These are phyloP conservation scores for Pelargonium cotyledonis DNA, from an alignment of 441 rosid species.

Conservation along the genomic window DNA sequence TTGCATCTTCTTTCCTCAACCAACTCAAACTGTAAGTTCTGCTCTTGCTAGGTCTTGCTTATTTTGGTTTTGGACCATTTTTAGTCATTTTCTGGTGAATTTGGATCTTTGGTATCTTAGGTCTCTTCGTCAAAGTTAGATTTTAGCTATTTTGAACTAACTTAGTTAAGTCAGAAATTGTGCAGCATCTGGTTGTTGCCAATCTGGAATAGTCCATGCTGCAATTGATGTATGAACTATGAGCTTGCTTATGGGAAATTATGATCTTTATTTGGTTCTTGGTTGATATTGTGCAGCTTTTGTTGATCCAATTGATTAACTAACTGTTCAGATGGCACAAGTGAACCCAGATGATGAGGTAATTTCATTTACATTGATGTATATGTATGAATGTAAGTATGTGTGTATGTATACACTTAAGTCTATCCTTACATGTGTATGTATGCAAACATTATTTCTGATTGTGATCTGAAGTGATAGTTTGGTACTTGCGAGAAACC, in stretches of 20 bases:
- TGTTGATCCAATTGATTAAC: neutral
- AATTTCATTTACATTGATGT: neutral
- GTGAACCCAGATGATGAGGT: conserved; percentile 1
- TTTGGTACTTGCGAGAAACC: no score
- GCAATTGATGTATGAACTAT: no score
- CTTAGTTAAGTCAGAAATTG: neutral
- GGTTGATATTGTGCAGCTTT: neutral
- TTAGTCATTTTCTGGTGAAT: neutral
- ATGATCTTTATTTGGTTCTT: neutral
- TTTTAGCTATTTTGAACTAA: neutral
- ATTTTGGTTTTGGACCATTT: neutral
- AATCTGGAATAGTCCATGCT: no score
- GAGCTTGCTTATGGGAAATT: neutral
- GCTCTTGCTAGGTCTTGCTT: neutral
- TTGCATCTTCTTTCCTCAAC: neutral
- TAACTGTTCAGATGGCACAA: neutral
- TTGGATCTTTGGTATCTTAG: neutral
- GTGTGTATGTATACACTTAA: neutral
- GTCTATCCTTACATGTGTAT: neutral
- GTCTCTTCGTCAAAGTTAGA: neutral
- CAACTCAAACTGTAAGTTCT: neutral
- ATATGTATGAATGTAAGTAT: no score
- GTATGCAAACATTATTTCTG: neutral
- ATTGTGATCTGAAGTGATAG: neutral
- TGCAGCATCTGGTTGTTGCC: neutral